These are phyloP conservation scores for Candida coquimbonensis DNA, from an alignment of 805 yeast species.

Conservation along the genomic window DNA sequence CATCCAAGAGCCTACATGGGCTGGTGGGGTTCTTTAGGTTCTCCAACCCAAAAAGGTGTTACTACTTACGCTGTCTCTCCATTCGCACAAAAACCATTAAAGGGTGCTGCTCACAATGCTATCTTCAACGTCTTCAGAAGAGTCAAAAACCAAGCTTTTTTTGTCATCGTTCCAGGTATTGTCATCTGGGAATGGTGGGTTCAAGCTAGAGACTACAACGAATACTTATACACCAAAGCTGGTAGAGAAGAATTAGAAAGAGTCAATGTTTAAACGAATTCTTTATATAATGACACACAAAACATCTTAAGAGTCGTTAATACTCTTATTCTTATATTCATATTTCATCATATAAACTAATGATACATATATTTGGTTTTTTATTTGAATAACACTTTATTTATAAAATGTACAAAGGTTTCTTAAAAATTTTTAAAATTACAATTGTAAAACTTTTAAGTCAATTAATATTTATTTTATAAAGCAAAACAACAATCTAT, in stretches of 20 bases:
- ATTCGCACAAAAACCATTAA: slow-evolving; percentile 86
- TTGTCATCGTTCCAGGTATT: slow-evolving; percentile 67
- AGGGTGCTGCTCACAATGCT: slow-evolving; percentile 78
- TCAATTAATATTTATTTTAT: too few species aligned
- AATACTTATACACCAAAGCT: slow-evolving; percentile 91
- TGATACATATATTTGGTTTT: neutral
- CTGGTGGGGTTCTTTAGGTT: slow-evolving; percentile 94
- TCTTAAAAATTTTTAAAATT: neutral
- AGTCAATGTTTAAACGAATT: slow-evolving; percentile 31
- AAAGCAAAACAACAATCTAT: neutral
- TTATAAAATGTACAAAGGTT: slow-evolving; percentile 9
- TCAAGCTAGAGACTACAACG: slow-evolving; percentile 83
- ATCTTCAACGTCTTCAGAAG: slow-evolving; percentile 93
- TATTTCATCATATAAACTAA: neutral
- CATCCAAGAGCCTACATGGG: slow-evolving; percentile 81
- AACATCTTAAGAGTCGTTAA: neutral
- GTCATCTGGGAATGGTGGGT: slow-evolving; percentile 85
- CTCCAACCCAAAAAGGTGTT: slow-evolving; percentile 80
- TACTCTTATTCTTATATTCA: neutral
- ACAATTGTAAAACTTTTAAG: too few species aligned
- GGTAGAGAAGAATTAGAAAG: slow-evolving; percentile 92
- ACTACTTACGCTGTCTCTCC: slow-evolving; percentile 90
- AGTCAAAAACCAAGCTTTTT: slow-evolving; percentile 77
- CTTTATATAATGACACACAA: neutral
- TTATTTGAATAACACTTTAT: slow-evolving; percentile 1